Evolutionary conservation across 257 asterid genomes (phyloP).

Genomic region (Gentiana macrophylla): DNA sequence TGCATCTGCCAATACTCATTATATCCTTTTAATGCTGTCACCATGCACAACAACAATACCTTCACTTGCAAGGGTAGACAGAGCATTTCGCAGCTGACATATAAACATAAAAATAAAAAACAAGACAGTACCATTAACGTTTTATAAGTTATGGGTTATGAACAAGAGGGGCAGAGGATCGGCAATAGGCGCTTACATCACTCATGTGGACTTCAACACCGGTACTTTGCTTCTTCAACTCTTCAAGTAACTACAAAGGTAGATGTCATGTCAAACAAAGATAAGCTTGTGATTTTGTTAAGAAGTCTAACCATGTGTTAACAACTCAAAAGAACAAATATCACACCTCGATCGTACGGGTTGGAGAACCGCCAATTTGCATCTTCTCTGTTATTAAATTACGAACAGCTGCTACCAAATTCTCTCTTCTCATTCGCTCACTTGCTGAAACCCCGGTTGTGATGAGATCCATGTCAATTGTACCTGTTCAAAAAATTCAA

Average conservation of each 20-base stretch:
- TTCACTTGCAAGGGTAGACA: constrained; percentile 70
- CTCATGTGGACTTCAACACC: constrained; percentile 53
- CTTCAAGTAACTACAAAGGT: constrained; percentile 63
- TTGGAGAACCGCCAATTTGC: constrained; percentile 81
- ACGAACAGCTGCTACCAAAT: constrained; percentile 59
- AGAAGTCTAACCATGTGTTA: background rate
- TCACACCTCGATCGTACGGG: constrained; percentile 73
- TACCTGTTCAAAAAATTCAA: constrained; percentile 38
- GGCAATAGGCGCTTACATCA: constrained; percentile 34
- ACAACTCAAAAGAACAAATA: background rate
- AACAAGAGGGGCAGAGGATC: background rate
- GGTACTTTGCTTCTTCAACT: constrained; percentile 59
- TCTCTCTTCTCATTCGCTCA: constrained; percentile 94
- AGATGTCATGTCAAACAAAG: constrained; percentile 3
- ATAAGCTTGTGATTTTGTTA: constrained; percentile 8
- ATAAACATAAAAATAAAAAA: background rate
- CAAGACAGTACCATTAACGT: background rate
- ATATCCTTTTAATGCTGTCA: constrained; percentile 76
- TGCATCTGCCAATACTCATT: constrained; percentile 4
- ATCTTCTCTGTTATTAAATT: constrained; percentile 74
- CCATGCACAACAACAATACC: constrained; percentile 76
- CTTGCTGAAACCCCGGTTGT: constrained; percentile 99
- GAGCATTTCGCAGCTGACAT: constrained; percentile 76
- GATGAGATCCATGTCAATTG: constrained; percentile 98
- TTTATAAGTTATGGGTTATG: background rate